phyloP scores from a whole-genome alignment of 192 early-diverging fungal species.

The Chytriomyces confervae region DNA sequence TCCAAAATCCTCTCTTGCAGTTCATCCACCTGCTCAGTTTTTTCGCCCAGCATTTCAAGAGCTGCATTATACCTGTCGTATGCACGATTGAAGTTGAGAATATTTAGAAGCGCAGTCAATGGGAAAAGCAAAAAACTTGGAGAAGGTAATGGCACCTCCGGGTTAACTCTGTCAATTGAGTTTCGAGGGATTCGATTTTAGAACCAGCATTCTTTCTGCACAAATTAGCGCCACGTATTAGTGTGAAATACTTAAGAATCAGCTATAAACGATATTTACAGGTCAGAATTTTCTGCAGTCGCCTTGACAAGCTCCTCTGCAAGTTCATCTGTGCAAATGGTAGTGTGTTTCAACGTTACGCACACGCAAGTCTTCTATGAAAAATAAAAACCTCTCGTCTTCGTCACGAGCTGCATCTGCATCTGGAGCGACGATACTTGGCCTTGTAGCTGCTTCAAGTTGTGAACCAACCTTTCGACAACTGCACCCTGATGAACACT shows the following conservation, averaged over 20 bases:
- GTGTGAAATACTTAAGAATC: background rate
- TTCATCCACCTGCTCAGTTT: slow-evolving; percentile 84
- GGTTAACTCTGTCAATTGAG: slow-evolving; percentile 65
- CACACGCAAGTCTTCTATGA: background rate
- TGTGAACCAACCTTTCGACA: slow-evolving; percentile 66
- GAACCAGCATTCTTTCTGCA: slow-evolving; percentile 8
- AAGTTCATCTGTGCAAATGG: slow-evolving; percentile 57
- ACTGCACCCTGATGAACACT: slow-evolving; percentile 20
- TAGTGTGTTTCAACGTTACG: slow-evolving; percentile 21
- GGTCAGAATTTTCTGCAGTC: slow-evolving; percentile 68
- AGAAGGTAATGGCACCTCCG: slow-evolving; percentile 24
- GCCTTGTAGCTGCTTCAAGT: slow-evolving; percentile 66
- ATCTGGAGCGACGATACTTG: slow-evolving; percentile 69
- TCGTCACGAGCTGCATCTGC: slow-evolving; percentile 67
- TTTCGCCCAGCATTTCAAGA: slow-evolving; percentile 89
- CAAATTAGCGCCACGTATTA: background rate
- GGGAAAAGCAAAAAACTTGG: slow-evolving; percentile 33
- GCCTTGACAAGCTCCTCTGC: slow-evolving; percentile 76
- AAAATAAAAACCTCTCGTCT: slow-evolving; percentile 56
- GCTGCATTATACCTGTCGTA: slow-evolving; percentile 63
- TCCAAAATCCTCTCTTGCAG: slow-evolving; percentile 83
- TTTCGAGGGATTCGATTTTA: slow-evolving; percentile 46
- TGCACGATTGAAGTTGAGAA: slow-evolving; percentile 3
- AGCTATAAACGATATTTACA: slow-evolving; percentile 45
- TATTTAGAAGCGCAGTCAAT: background rate